phyloP scores from a whole-genome alignment of 2,329 filamentous ascomycete species.

The Penicillium sp. region DNA sequence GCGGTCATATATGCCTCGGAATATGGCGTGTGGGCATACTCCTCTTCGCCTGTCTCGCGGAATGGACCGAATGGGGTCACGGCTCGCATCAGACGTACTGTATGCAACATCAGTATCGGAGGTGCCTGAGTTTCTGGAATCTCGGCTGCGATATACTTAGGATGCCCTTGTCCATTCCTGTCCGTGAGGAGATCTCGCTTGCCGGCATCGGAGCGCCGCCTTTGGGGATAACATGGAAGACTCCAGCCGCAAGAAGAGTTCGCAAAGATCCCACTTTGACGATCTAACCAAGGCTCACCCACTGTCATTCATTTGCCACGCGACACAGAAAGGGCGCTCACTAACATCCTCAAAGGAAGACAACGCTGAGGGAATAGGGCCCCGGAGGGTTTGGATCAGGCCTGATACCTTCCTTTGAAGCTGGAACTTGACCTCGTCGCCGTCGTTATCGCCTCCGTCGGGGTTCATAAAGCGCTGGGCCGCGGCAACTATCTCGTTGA shows the following conservation, averaged over 20 bases:
- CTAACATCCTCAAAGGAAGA: slow-evolving; percentile 19
- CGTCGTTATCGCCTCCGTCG: neutral
- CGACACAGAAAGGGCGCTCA: no score
- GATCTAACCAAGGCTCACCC: slow-evolving; percentile 6
- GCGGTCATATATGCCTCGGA: slow-evolving; percentile 17
- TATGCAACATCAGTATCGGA: no score
- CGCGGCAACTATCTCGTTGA: neutral
- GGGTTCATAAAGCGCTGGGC: neutral
- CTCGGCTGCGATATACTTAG: no score
- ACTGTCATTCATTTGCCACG: no score
- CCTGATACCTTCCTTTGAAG: slow-evolving; percentile 8
- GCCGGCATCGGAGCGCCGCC: neutral
- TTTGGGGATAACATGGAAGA: neutral
- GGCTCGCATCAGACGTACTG: slow-evolving; percentile 23
- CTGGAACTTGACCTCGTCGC: neutral
- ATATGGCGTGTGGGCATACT: slow-evolving; percentile 21
- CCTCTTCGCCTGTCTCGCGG: slow-evolving; percentile 16
- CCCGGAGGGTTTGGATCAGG: slow-evolving; percentile 18
- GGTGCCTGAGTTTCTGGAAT: no score
- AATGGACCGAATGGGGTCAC: slow-evolving; percentile 20
- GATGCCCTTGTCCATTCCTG: neutral
- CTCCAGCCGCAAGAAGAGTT: neutral
- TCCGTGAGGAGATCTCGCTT: neutral
- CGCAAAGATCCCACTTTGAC: neutral
- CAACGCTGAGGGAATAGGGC: slow-evolving; percentile 22